Base-by-base conservation (phyloP, 306 rosid species). In the Corylus avellana region DNA sequence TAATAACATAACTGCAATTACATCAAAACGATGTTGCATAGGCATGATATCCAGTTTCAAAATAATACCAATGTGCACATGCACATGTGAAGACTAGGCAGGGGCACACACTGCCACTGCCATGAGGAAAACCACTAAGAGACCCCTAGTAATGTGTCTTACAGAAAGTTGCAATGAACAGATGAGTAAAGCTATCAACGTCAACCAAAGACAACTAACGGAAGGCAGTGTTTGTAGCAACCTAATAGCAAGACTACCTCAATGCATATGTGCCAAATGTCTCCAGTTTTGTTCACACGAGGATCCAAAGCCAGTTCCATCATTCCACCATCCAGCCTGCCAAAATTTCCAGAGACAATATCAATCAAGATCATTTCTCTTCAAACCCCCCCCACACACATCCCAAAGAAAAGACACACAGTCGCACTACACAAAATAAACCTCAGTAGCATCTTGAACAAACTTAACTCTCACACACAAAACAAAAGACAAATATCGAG, bases 261-360 rank as follows among this genome's bases (percentile, higher is more conserved):
- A 58, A 95, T 62, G 77, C 92, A 82, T 62, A 95, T 87, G 88
- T 95, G 99, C 99, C 99, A 95, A 77, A 93, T 82, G 82, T 95
- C 97, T 82, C 96, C 98, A 10, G 99, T 95, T 89, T 88, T 95
- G 83, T 95, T 93, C 82, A 77, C 76, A 67, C 74, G 77, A 80
- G 89, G 96, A 88, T 95, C 94, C 89, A 95, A 87, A 72, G 86
- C 82, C 74, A 95, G 78, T 86, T 91, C 92, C 77, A 81, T 80
- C 88, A 82, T 87, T 89, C 82, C 89, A 83, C 83, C 88, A 64
- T 89, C 92, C 71, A 73, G 32, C 75, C 91, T 42, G 73, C 74
- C 90, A 61, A 67, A 78, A 72, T 63, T 77, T 82, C 73, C 91
- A 57, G 86, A 84, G 75, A 78, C 78, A 18, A 79, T 20, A 75